phyloP scores from a whole-genome alignment of 2,329 filamentous ascomycete genomes.

The Colletotrichum paranaense region DNA sequence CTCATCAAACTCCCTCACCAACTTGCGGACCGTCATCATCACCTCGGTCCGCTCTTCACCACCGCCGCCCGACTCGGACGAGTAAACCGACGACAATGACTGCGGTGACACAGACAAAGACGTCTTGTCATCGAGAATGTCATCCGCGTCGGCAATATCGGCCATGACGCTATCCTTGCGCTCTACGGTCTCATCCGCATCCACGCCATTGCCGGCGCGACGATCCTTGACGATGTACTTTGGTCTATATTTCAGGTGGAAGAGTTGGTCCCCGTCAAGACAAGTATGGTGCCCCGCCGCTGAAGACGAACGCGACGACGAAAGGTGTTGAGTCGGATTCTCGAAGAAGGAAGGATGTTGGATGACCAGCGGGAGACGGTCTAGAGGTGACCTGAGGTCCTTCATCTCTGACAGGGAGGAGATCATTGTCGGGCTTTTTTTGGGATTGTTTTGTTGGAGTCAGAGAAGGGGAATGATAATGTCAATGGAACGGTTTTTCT shows the following conservation, averaged over 20 bases:
- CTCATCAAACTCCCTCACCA: not conserved
- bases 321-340: not conserved
- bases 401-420: not conserved
- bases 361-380: not conserved
- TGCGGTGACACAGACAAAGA: not conserved
- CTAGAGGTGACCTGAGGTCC: not conserved
- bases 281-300: not conserved
- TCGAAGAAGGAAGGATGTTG: slow-evolving; percentile 1
- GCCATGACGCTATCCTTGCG: slow-evolving; percentile 10
- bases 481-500: too few relatives aligned
- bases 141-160: not conserved
- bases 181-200: not conserved
- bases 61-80: not conserved
- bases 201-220: not conserved
- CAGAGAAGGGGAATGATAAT: too few relatives aligned
- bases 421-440: not conserved
- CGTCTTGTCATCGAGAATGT: not conserved
- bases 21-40: not conserved
- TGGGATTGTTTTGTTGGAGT: too few relatives aligned
- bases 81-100: not conserved
- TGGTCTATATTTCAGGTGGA: too few relatives aligned
- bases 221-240: too few relatives aligned
- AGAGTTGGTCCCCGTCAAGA: too few relatives aligned
- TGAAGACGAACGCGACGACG: not conserved
- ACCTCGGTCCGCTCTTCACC: not conserved